A percentile compares a stretch with the other conserved stretches of the same genome.
phyloP scores from a whole-genome alignment of 2,329 filamentous ascomycete genomes.

The Aspergillus neotritici region DNA sequence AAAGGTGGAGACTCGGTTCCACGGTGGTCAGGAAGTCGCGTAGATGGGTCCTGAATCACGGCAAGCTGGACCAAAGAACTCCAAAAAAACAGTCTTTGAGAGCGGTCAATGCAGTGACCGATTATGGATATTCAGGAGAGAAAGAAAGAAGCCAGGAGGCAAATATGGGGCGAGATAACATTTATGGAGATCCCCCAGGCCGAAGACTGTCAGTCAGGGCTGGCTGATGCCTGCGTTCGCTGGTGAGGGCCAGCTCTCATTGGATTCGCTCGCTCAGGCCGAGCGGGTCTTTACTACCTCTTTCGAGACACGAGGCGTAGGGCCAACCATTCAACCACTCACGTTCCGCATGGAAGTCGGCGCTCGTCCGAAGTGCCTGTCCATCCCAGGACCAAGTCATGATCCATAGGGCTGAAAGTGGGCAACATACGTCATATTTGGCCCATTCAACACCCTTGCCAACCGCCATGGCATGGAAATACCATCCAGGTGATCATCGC shows the following conservation, averaged over 20 bases:
- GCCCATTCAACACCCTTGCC: no score
- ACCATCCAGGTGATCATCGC: no score
- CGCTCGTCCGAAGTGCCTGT: no score
- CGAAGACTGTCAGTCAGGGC: constrained; percentile 10
- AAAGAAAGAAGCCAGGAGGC: background rate
- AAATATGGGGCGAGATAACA: constrained; percentile 2
- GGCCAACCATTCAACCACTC: no score
- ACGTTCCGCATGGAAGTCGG: no score
- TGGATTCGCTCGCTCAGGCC: background rate
- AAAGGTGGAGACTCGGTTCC: background rate
- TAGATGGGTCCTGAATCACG: background rate
- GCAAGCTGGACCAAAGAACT: background rate
- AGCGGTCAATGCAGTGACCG: background rate
- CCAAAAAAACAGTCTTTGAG: background rate
- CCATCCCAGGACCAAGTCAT: no score
- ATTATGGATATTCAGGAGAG: no score
- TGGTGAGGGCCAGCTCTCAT: background rate
- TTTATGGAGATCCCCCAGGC: background rate
- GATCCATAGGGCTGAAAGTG: no score
- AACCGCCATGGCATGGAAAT: no score
- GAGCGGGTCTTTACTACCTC: background rate
- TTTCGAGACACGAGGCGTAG: no score
- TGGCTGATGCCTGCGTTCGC: constrained; percentile 9
- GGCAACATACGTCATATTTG: no score
- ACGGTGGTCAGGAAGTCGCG: no score